phyloP scores from a whole-genome alignment of 768 basidiomycete species.

The Agaricus blazei region DNA sequence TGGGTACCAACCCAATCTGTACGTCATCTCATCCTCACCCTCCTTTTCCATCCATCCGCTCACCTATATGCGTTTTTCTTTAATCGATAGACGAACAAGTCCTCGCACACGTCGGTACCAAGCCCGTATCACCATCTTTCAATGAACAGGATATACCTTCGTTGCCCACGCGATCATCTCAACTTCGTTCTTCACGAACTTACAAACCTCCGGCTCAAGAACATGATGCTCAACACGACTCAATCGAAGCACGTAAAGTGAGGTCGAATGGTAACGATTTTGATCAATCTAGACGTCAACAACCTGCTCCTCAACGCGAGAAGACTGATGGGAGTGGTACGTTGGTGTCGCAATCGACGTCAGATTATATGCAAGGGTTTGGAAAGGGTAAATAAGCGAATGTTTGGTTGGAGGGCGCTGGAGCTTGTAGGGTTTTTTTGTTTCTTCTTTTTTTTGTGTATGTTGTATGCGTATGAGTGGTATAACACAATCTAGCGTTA shows the following conservation, averaged over 20 bases:
- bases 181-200: constrained; percentile 1
- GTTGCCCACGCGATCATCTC: too few species aligned
- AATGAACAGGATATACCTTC: constrained; percentile 9
- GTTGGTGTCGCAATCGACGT: constrained; percentile 26
- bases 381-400: constrained; percentile 18
- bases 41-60: too few species aligned
- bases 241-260: constrained; percentile 19
- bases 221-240: constrained; percentile 22
- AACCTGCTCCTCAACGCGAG: constrained; percentile 26
- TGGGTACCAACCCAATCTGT: constrained; percentile 27
- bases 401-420: too few species aligned
- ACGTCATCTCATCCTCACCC: constrained; percentile 3
- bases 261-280: constrained; percentile 15
- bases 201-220: constrained; percentile 17
- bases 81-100: constrained; percentile 25
- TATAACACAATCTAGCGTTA: too few species aligned
- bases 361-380: constrained; percentile 28
- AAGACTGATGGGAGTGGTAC: constrained; percentile 18
- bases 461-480: too few species aligned
- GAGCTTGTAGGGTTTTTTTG: too few species aligned
- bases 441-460: too few species aligned
- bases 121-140: constrained; percentile 4
- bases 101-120: constrained; percentile 19
- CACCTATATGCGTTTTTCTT: background rate
- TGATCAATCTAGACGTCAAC: constrained; percentile 15